Base-by-base conservation (phyloP, 768 basidiomycete genomes). In the Megacollybia marginata region DNA sequence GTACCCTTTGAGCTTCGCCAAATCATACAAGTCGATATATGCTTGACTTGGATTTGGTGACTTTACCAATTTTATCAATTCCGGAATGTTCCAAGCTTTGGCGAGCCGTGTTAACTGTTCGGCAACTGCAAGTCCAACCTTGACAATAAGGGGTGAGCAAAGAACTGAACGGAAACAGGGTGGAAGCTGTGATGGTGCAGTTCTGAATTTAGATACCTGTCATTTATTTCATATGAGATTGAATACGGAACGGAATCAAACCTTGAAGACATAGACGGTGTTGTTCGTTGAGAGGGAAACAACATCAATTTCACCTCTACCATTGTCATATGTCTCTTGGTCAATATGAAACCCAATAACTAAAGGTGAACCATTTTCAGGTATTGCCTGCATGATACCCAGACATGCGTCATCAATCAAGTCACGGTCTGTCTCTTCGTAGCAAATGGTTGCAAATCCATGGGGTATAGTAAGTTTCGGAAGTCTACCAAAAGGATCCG, bases 401-500 rank as follows among this genome's bases (percentile, higher is more conserved):
- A 40, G 38, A 40, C 38, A 40, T 13, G 38, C 38, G 5, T 13
- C 38, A 40, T 40, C 38, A 3, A 40, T 40, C 38, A 40, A 40
- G 18, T 40, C 38, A 4, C 15, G 38, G 4, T 13, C 4, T 40
- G 15, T 4, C 6, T 28, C 23, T 3, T 28, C 23, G 18, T 40
- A 40, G 4, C 4, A 40, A 5, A 13, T 40, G 8, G 18, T 18
- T 2, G 18, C 8, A 40, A 40, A 40, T 5, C 38, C 38, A 19
- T n/a, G 1, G 9, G 47, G 47, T 32, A 20, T 5, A 33, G 50
- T 52, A 31, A 47, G 48, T 15, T 32, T 33, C 4, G 49, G 49
- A 7, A 55, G 51, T 16, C 50, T 23, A 4, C 34, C 49, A 44
- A 34, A 55, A 16, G 43, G 54, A n/a, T 47, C n/a, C n/a, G 48